These are phyloP conservation scores for Aspergillus ochraceus DNA, from an alignment of 2,329 filamentous ascomycete genomes.

Conservation along the genomic window DNA sequence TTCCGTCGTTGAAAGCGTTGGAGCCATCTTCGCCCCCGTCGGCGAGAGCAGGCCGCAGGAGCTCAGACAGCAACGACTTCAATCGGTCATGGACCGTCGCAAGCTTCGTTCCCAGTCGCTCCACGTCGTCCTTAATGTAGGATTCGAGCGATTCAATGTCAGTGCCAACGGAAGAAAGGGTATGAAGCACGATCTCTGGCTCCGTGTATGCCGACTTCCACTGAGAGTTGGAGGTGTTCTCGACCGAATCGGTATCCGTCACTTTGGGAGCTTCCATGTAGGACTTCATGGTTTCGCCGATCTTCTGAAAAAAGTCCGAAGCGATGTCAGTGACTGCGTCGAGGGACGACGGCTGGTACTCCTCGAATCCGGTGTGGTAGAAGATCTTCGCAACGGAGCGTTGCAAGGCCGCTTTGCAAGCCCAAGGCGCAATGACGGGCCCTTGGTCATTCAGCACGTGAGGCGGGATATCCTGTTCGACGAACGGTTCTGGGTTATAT, in stretches of 20 bases:
- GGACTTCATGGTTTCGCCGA: conserved; percentile 74
- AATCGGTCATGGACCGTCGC: conserved; percentile 88
- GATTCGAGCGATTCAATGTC: conserved; percentile 78
- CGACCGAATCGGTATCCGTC: conserved; percentile 50
- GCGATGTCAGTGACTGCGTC: conserved; percentile 89
- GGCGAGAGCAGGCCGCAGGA: conserved; percentile 83
- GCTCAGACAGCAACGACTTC: conserved; percentile 88
- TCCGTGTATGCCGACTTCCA: conserved; percentile 71
- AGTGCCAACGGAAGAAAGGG: conserved; percentile 78
- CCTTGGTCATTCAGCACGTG: conserved; percentile 87
- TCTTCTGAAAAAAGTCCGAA: conserved; percentile 82
- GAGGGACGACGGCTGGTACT: conserved; percentile 90
- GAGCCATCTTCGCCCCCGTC: conserved; percentile 81
- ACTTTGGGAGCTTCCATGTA: conserved; percentile 84
- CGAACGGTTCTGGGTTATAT: conserved; percentile 85
- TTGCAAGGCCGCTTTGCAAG: conserved; percentile 81
- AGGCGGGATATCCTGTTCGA: conserved; percentile 82
- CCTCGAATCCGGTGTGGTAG: conserved; percentile 94
- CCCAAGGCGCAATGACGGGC: conserved; percentile 79
- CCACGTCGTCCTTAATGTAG: conserved; percentile 92
- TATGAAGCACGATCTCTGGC: conserved; percentile 86
- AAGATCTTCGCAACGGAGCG: conserved; percentile 92
- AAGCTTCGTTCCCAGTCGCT: conserved; percentile 77
- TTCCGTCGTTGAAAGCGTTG: conserved; percentile 91
- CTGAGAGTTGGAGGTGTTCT: conserved; percentile 37